A percentile compares a stretch with the other conserved stretches of the same genome.
These are phyloP conservation scores for Fusarium austroafricanum DNA, from an alignment of 2,329 filamentous ascomycete genomes.

Conservation along the genomic window DNA sequence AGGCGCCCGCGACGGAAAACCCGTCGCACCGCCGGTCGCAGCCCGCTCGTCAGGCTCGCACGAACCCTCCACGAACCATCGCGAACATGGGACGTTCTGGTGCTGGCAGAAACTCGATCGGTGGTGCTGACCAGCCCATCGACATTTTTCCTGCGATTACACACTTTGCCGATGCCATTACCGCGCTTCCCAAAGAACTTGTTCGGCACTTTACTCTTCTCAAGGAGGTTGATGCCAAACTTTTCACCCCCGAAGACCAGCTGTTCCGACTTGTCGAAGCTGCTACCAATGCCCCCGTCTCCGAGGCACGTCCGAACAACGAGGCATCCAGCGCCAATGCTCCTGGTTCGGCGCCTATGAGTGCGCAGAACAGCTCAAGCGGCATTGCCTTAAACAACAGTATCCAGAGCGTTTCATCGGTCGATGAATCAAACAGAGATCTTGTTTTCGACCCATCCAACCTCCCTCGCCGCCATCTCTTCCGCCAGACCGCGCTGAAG, in stretches of 20 bases:
- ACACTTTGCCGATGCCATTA: slow-evolving; percentile 90
- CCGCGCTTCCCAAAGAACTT: slow-evolving; percentile 92
- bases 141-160: slow-evolving; percentile 75
- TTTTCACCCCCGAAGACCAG: slow-evolving; percentile 86
- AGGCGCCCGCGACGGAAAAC: slow-evolving; percentile 56
- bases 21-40: slow-evolving; percentile 69
- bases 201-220: slow-evolving; percentile 95
- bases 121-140: slow-evolving; percentile 68
- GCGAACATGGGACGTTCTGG: slow-evolving; percentile 59
- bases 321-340: slow-evolving; percentile 58
- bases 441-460: slow-evolving; percentile 67
- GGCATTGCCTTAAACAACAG: slow-evolving; percentile 54
- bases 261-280: slow-evolving; percentile 80
- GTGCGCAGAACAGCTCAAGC: slow-evolving; percentile 61
- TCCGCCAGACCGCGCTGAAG: slow-evolving; percentile 80
- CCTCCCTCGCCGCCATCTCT: slow-evolving; percentile 76
- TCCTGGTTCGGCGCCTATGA: slow-evolving; percentile 60
- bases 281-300: slow-evolving; percentile 64
- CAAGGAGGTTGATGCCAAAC: slow-evolving; percentile 98
- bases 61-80: slow-evolving; percentile 70
- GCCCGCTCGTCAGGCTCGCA: slow-evolving; percentile 73
- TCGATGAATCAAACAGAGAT: slow-evolving; percentile 57
- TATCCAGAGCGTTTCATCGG: slow-evolving; percentile 53
- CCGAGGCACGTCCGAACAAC: slow-evolving; percentile 58
- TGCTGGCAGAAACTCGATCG: slow-evolving; percentile 59